Evolutionary conservation across 2,329 filamentous ascomycete genomes (phyloP), one percentile per base, ranked within the genome.

Genomic region (Nothophoma quercina): DNA sequence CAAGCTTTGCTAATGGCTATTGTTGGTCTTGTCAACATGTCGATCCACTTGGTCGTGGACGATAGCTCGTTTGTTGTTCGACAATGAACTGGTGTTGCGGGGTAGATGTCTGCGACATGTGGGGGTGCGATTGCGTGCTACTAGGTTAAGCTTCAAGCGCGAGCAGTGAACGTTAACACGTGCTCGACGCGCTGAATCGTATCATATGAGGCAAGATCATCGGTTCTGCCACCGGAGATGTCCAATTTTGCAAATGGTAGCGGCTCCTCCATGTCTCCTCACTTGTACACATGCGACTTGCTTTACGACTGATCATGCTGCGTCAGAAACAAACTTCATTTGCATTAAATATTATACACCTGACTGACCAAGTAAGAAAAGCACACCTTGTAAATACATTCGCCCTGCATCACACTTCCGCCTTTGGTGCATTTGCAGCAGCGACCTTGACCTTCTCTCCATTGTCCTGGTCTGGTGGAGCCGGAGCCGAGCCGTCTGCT

Each of bases 111-210:
- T 38, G 32, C 49, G 49, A 52, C 49, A 52, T 46, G 49, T 45
- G 35, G 49, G 49, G 41, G 49, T 41, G 22, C 5, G 10, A 46
- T 52, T 52, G 42, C 49, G 49, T 52, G 41, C 16, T 44, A 28
- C 21, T 51, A 39, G 39, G 32, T 39, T 48, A 22, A 33, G 19
- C 21, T 13, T 10, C 7, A 19, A 16, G 34, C 28, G 15, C n/a
- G n/a, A 39, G n/a, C 21, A 47, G 44, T 47, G 44, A 33, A 33
- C 34, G 34, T 39, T n/a, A 39, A 32, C 26, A 15, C 29, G 77
- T 75, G 10, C 80, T 51, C n/a, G 70, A 71, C 0, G 76, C 48
- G 0, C 77, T n/a, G n/a, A n/a, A n/a, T n/a, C n/a, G n/a, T n/a
- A n/a, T n/a, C n/a, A n/a, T n/a, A n/a, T n/a, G n/a, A n/a, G n/a